These are phyloP conservation scores for Xylaria longipes DNA, from an alignment of 495 filamentous ascomycete genomes.

Conservation along the genomic window DNA sequence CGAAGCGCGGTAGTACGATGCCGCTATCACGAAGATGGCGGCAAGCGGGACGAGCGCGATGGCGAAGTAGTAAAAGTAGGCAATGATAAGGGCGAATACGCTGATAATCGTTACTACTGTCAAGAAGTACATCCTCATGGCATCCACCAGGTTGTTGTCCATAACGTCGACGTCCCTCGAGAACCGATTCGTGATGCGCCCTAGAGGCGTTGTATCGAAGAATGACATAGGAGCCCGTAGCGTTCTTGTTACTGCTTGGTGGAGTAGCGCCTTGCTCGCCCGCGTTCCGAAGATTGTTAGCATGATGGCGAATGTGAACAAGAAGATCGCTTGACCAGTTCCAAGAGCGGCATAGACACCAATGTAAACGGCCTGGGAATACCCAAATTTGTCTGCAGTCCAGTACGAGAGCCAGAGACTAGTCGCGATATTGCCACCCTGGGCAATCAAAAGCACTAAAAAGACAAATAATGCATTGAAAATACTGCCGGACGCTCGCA, in stretches of 20 bases:
- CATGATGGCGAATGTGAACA: conserved; percentile 70
- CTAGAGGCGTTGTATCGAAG: conserved; percentile 95
- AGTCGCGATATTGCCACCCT: conserved; percentile 84
- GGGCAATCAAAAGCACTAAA: conserved; percentile 68
- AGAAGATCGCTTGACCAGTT: conserved; percentile 71
- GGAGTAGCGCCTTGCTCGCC: conserved; percentile 81
- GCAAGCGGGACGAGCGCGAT: conserved; percentile 86
- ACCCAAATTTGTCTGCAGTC: conserved; percentile 76
- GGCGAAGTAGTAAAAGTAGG: conserved; percentile 92
- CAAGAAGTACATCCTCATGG: conserved; percentile 91
- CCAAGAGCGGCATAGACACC: conserved; percentile 85
- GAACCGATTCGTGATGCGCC: conserved; percentile 97
- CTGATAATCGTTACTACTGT: conserved; percentile 79
- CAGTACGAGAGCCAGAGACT: conserved; percentile 94
- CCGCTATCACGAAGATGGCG: conserved; percentile 79
- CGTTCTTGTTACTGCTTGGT: conserved; percentile 78
- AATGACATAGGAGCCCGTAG: conserved; percentile 94
- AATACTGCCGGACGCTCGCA: conserved; percentile 78
- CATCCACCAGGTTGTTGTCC: conserved; percentile 91
- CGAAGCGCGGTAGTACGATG: conserved; percentile 87
- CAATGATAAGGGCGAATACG: conserved; percentile 86
- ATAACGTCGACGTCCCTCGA: conserved; percentile 94
- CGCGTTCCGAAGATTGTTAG: conserved; percentile 81
- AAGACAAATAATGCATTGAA: conserved; percentile 71
- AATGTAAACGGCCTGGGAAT: conserved; percentile 75